Evolutionary conservation across 2,329 filamentous ascomycete genomes (phyloP).

Genomic region (Fusarium hainanense): DNA sequence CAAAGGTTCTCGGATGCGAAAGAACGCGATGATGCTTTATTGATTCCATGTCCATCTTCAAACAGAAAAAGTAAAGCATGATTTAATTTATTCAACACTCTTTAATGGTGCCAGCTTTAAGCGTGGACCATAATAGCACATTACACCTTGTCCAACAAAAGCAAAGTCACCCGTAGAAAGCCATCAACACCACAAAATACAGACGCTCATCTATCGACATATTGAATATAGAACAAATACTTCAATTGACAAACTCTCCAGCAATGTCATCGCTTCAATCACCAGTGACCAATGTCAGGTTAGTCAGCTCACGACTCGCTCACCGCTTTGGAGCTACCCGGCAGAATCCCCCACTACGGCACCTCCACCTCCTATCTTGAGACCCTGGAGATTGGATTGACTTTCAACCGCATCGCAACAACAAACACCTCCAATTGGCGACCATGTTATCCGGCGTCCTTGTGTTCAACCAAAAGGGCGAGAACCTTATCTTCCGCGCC

Average conservation of each 20-base stretch:
- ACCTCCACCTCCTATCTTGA: constrained; percentile 43
- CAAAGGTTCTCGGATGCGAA: background rate
- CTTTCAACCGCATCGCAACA: constrained; percentile 10
- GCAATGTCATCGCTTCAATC: background rate
- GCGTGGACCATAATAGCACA: background rate
- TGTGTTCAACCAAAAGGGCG: constrained; percentile 99
- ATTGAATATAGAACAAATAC: background rate
- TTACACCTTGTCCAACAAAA: background rate
- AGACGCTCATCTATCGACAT: background rate
- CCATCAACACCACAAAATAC: background rate
- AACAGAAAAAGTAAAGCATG: background rate
- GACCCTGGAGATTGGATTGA: constrained; percentile 4
- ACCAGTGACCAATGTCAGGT: background rate
- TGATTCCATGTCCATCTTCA: background rate
- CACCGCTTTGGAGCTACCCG: constrained; percentile 38
- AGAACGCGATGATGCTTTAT: background rate
- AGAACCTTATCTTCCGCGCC: constrained; percentile 99
- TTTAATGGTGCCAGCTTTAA: background rate
- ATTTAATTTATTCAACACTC: background rate
- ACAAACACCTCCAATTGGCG: constrained; percentile 42
- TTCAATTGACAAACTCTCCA: background rate
- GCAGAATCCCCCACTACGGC: constrained; percentile 43
- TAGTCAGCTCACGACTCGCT: constrained; percentile 21
- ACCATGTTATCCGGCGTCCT: constrained; percentile 96
- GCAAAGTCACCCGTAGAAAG: background rate